phyloP scores from a whole-genome alignment of 495 filamentous ascomycete genomes.

The Trichoderma reesei region DNA sequence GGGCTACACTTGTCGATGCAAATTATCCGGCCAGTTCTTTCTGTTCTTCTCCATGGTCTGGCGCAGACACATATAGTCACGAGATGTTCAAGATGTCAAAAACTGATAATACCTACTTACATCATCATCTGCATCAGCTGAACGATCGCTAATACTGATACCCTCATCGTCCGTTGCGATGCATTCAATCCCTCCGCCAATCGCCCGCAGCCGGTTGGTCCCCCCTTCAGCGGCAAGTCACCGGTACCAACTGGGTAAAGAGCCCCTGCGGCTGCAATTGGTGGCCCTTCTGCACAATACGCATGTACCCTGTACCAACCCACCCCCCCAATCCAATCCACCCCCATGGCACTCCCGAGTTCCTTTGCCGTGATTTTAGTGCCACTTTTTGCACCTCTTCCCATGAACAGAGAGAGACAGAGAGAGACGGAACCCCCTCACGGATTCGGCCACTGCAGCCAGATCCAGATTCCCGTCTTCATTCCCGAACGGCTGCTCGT shows the following conservation, averaged over 20 bases:
- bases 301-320: too few relatives aligned
- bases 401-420: conserved; percentile 2
- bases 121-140: too few relatives aligned
- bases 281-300: not conserved
- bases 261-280: not conserved
- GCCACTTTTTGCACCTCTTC: not conserved
- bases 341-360: conserved; percentile 8
- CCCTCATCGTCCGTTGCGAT: too few relatives aligned
- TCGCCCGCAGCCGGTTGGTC: not conserved
- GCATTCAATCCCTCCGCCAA: not conserved
- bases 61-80: too few relatives aligned
- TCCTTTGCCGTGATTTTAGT: not conserved
- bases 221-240: not conserved
- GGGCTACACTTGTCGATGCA: too few relatives aligned
- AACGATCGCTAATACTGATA: too few relatives aligned
- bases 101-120: too few relatives aligned
- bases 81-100: too few relatives aligned
- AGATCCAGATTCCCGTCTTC: not conserved
- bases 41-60: too few relatives aligned
- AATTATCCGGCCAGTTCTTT: too few relatives aligned
- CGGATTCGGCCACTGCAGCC: not conserved
- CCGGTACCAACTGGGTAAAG: not conserved
- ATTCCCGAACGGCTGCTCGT: not conserved
- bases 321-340: too few relatives aligned
- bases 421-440: not conserved